A percentile compares a stretch with the other conserved stretches of the same genome.
Evolutionary conservation across 495 filamentous ascomycete species (phyloP).

Genomic region (Barbatosphaeria neglecta): DNA sequence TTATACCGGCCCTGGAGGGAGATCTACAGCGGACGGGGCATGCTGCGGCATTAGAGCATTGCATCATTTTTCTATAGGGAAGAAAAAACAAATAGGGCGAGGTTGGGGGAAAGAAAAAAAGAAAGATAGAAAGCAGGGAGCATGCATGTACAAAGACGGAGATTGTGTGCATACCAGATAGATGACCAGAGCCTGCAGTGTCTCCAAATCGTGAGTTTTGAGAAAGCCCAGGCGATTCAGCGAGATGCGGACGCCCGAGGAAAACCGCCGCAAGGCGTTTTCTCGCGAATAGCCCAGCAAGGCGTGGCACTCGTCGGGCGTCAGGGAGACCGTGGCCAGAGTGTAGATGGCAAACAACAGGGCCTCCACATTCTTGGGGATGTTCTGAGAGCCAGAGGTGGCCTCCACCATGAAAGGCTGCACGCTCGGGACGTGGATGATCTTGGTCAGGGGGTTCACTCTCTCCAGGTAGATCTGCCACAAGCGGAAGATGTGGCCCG

Average conservation of each 20-base stretch:
- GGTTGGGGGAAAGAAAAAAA: too few relatives aligned
- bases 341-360: constrained; percentile 44
- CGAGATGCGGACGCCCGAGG: constrained; percentile 30
- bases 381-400: constrained; percentile 16
- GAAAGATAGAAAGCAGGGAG: too few relatives aligned
- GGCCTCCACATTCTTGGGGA: constrained; percentile 39
- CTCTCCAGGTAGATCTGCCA: constrained; percentile 61
- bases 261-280: constrained; percentile 26
- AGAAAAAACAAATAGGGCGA: too few relatives aligned
- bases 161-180: constrained; percentile 32
- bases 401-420: constrained; percentile 40
- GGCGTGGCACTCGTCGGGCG: constrained; percentile 35
- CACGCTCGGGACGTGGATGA: constrained; percentile 57
- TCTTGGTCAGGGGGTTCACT: constrained; percentile 57
- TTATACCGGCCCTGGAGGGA: constrained; percentile 41
- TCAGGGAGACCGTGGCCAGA: constrained; percentile 33
- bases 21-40: constrained; percentile 24
- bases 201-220: constrained; percentile 37
- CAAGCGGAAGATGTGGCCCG: constrained; percentile 53
- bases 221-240: constrained; percentile 39
- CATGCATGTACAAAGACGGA: too few relatives aligned
- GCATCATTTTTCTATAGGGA: too few relatives aligned
- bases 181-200: constrained; percentile 41
- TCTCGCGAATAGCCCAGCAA: constrained; percentile 35
- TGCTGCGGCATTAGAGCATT: too few relatives aligned